Conservation (phyloP, 2,329 filamentous ascomycete genomes). For the Bipolaris oryzae region DNA sequence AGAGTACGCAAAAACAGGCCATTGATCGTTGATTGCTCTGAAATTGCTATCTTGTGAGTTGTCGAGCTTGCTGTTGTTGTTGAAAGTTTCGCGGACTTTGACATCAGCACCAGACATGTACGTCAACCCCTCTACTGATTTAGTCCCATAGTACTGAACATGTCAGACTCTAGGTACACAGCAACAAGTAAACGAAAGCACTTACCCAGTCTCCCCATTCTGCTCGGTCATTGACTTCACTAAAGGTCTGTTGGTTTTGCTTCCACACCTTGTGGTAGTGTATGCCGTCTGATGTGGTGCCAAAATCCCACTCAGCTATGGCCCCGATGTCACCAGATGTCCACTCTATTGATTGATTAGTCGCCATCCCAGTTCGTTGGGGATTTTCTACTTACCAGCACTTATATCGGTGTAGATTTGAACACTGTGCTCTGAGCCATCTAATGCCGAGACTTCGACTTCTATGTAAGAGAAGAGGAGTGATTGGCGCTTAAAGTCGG, state of each 20-base stretch:
- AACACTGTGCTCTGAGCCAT: conserved; percentile 67
- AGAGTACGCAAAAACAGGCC: conserved; percentile 62
- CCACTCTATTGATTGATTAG: conserved; percentile 64
- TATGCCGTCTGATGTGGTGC: conserved; percentile 46
- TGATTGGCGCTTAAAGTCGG: conserved; percentile 71
- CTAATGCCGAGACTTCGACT: conserved; percentile 65
- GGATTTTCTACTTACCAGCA: conserved; percentile 58
- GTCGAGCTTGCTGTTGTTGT: conserved; percentile 50
- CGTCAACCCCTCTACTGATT: conserved; percentile 49
- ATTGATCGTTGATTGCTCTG: conserved; percentile 56
- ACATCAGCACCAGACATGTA: conserved; percentile 56
- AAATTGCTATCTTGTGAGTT: conserved; percentile 58
- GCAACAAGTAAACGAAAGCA: not conserved
- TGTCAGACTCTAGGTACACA: conserved; percentile 2
- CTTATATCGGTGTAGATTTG: conserved; percentile 76
- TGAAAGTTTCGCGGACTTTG: conserved; percentile 56
- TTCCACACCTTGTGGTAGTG: conserved; percentile 66
- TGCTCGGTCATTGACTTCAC: conserved; percentile 55
- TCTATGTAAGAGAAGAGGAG: conserved; percentile 73
- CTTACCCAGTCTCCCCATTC: conserved; percentile 58
- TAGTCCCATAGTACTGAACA: conserved; percentile 57
- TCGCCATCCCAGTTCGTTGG: not conserved
- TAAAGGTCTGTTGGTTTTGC: conserved; percentile 56
- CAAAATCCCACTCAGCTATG: conserved; percentile 68
- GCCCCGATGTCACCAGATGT: conserved; percentile 65